Percentiles rank a stretch among this genome's conserved stretches.
These are phyloP conservation scores for Saccharomyces hybrid DNA, from an alignment of 1,139 yeast genomes.

Conservation along the genomic window DNA sequence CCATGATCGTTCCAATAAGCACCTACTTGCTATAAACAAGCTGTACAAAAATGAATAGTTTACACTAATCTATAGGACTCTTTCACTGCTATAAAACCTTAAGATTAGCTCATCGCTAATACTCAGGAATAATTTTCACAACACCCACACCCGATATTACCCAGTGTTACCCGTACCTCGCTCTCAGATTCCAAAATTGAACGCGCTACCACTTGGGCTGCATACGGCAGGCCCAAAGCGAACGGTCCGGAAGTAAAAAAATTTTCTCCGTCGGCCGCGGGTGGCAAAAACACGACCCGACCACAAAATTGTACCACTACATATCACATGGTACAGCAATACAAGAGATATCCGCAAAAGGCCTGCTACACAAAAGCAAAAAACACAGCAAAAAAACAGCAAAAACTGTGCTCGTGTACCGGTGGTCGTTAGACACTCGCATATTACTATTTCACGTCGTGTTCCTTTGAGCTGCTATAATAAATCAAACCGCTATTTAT, in stretches of 20 bases:
- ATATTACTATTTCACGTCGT: background rate
- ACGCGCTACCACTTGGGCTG: background rate
- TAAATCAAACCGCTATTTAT: background rate
- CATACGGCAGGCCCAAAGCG: background rate
- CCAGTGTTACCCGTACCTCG: background rate
- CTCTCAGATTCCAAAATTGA: background rate
- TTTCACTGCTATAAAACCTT: background rate
- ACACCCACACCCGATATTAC: background rate
- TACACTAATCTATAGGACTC: background rate
- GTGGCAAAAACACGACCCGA: constrained; percentile 1
- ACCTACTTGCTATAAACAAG: background rate
- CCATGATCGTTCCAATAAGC: constrained; percentile 14
- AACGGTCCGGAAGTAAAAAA: background rate
- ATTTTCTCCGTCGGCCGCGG: constrained; percentile 3
- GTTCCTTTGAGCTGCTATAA: constrained; percentile 1
- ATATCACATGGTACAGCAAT: background rate
- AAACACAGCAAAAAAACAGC: background rate
- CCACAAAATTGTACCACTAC: background rate
- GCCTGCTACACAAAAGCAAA: background rate
- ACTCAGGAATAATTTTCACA: background rate
- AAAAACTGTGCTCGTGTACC: background rate
- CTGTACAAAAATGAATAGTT: background rate
- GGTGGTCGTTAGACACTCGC: background rate
- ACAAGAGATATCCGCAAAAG: background rate
- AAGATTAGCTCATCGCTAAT: background rate